Evolutionary conservation across 164 flowering plant species (phyloP).

Genomic region (Magnolia sinica): DNA sequence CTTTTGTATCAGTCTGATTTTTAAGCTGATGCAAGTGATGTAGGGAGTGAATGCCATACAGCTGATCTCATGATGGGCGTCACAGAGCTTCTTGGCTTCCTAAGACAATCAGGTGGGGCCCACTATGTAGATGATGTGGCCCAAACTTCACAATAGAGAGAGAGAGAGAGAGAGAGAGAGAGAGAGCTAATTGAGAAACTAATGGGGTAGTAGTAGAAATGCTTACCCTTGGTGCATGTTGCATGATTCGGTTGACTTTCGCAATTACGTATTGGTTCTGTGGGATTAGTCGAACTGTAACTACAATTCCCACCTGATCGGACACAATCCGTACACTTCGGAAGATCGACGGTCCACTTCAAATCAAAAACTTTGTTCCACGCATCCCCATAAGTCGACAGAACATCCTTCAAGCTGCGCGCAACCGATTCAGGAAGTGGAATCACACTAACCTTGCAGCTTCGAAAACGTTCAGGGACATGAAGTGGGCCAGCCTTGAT

Average conservation of each 20-base stretch:
- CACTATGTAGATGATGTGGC: no score
- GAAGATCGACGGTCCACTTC: neutral
- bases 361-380: neutral
- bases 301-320: neutral
- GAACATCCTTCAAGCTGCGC: neutral
- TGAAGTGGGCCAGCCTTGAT: neutral
- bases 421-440: neutral
- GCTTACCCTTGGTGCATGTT: neutral
- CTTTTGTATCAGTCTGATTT: no score
- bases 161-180: neutral
- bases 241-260: no score
- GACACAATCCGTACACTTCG: neutral
- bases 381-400: neutral
- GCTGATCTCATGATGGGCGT: no score
- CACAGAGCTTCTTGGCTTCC: no score
- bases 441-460: neutral
- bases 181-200: neutral
- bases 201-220: neutral
- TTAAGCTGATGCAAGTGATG: no score
- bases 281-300: no score
- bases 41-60: no score
- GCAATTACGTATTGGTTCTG: neutral
- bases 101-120: no score
- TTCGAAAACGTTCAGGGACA: neutral
- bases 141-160: neutral